phyloP scores from a whole-genome alignment of 129 eudicot genomes.

The Cynara cardunculus region DNA sequence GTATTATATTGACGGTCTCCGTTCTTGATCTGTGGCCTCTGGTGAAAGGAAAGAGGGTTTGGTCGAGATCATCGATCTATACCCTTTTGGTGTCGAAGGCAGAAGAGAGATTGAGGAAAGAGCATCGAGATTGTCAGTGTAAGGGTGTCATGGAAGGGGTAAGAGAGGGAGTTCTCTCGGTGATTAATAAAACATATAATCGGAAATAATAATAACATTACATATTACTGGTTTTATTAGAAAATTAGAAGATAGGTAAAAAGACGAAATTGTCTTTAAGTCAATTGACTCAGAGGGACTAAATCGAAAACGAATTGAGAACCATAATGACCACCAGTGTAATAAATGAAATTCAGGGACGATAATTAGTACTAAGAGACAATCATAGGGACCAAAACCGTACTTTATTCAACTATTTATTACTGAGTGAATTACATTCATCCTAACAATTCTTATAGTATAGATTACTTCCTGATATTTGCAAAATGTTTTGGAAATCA shows the following conservation, averaged over 20 bases:
- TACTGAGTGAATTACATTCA: no score
- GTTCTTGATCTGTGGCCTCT: not conserved
- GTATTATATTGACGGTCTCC: not conserved
- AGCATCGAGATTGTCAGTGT: not conserved
- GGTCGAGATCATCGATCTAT: not conserved
- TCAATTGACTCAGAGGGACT: not conserved
- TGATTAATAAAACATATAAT: not conserved
- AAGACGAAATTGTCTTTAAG: not conserved
- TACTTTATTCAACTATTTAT: no score
- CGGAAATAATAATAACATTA: no score
- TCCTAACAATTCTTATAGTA: no score
- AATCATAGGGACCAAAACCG: no score
- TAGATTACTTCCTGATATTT: no score
- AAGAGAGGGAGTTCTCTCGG: not conserved
- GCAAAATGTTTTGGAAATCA: not conserved
- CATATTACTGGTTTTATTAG: not conserved
- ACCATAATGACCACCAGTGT: not conserved
- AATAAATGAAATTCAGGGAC: no score
- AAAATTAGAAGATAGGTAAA: not conserved
- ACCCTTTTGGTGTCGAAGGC: not conserved
- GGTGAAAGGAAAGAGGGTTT: not conserved
- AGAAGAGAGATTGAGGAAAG: no score
- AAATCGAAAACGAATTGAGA: no score
- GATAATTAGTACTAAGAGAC: no score
- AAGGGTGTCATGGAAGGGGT: not conserved